Evolutionary conservation across 1,139 yeast species (phyloP).

Genomic region (Magnusiomyces ingens): DNA sequence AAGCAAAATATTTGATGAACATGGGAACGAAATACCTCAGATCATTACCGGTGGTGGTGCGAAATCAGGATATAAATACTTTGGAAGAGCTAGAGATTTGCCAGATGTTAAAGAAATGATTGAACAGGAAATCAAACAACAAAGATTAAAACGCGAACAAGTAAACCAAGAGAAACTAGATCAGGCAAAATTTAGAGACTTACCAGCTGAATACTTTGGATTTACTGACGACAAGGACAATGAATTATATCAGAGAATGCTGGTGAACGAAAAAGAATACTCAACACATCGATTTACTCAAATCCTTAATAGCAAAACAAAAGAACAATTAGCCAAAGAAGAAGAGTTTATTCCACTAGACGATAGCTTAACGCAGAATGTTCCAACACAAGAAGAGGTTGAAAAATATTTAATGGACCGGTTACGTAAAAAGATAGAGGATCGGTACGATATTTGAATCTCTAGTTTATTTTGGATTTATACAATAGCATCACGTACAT

Average conservation of each 20-base stretch:
- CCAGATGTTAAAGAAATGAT: conserved; percentile 63
- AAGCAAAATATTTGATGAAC: conserved; percentile 22
- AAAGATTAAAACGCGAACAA: conserved; percentile 17
- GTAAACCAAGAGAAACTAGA: conserved; percentile 25
- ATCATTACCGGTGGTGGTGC: conserved; percentile 16
- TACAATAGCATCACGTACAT: no score
- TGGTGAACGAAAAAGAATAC: conserved; percentile 29
- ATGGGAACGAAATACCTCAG: conserved; percentile 28
- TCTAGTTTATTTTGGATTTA: not conserved
- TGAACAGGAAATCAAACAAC: conserved; percentile 28
- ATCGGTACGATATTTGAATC: conserved; percentile 17
- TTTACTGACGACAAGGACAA: conserved; percentile 34
- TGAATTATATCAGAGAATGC: conserved; percentile 4
- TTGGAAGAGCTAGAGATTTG: conserved; percentile 76
- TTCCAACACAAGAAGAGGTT: conserved; percentile 41
- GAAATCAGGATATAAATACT: conserved; percentile 59
- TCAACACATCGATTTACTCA: conserved; percentile 11
- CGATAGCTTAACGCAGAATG: conserved; percentile 20
- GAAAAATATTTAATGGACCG: conserved; percentile 43
- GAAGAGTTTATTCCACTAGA: conserved; percentile 20
- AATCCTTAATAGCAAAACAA: conserved; percentile 14
- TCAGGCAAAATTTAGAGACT: conserved; percentile 21
- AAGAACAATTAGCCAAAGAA: conserved; percentile 9
- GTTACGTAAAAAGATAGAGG: conserved; percentile 40
- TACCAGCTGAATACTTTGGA: conserved; percentile 44